Conservation (phyloP, 164 flowering plant genomes). For the Protea cynaroides region DNA sequence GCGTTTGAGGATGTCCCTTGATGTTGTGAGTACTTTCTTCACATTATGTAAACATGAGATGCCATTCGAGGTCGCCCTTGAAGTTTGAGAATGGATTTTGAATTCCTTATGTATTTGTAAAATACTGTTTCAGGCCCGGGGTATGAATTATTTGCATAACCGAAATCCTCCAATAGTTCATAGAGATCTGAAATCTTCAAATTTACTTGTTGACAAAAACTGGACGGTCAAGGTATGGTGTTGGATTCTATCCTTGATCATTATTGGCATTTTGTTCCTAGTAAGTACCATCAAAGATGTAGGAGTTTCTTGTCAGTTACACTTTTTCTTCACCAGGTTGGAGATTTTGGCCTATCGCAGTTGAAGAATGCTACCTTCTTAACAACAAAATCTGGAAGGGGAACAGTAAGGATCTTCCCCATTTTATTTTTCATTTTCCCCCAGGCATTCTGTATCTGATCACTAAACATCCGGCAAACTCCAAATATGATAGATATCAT, state of each 20-base stretch:
- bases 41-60: not conserved
- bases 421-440: not conserved
- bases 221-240: slow-evolving; percentile 82
- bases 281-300: slow-evolving; percentile 2
- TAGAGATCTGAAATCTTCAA: slow-evolving; percentile 81
- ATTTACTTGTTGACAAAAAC: slow-evolving; percentile 75
- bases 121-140: slow-evolving; percentile 55
- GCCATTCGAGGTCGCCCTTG: not conserved
- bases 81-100: not conserved
- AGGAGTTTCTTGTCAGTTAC: not conserved
- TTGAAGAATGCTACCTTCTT: slow-evolving; percentile 60
- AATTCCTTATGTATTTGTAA: slow-evolving; percentile 1
- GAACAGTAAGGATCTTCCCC: slow-evolving; percentile 53
- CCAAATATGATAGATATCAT: not conserved
- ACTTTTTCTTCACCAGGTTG: slow-evolving; percentile 46
- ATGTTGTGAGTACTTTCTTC: slow-evolving; percentile 49
- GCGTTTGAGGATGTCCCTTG: slow-evolving; percentile 81
- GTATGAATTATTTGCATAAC: slow-evolving; percentile 83
- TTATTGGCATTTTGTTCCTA: not conserved
- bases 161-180: slow-evolving; percentile 87
- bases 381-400: slow-evolving; percentile 69
- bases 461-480: not conserved
- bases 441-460: not conserved
- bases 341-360: slow-evolving; percentile 82
- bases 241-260: not conserved